phyloP scores from a whole-genome alignment of 371 early-diverging fungal genomes.

The Mortierella sp. region DNA sequence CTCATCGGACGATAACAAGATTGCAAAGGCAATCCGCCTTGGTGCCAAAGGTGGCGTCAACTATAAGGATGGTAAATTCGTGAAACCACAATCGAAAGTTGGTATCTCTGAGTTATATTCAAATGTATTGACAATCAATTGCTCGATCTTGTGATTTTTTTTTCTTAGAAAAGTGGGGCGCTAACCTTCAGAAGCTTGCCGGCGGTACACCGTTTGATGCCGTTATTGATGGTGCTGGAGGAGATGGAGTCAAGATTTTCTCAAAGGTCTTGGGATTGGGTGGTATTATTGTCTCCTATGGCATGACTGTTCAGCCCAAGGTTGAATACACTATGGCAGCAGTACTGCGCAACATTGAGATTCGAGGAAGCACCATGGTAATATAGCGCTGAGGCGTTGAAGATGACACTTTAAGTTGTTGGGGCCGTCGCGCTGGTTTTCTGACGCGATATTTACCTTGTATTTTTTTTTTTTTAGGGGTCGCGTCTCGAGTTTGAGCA shows the following conservation, averaged over 20 bases:
- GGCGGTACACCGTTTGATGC: conserved; percentile 63
- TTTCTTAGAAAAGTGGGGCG: conserved; percentile 63
- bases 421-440: not conserved
- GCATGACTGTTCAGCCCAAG: conserved; percentile 66
- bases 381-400: conserved; percentile 4
- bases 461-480: conserved; percentile 20
- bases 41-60: conserved; percentile 81
- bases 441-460: not conserved
- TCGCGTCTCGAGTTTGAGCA: conserved; percentile 71
- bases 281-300: conserved; percentile 71
- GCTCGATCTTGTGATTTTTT: not conserved
- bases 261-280: conserved; percentile 59
- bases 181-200: conserved; percentile 61
- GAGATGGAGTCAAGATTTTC: conserved; percentile 61
- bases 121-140: not conserved
- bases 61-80: conserved; percentile 70
- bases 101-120: not conserved
- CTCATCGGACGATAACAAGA: conserved; percentile 73
- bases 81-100: not conserved
- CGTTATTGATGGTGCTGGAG: conserved; percentile 81
- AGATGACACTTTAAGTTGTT: too few species aligned
- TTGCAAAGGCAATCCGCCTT: conserved; percentile 67
- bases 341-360: conserved; percentile 70
- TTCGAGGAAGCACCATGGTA: conserved; percentile 77
- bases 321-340: conserved; percentile 63